Conservation (phyloP, 2,329 filamentous ascomycete species). For the Aspergillus candidus region DNA sequence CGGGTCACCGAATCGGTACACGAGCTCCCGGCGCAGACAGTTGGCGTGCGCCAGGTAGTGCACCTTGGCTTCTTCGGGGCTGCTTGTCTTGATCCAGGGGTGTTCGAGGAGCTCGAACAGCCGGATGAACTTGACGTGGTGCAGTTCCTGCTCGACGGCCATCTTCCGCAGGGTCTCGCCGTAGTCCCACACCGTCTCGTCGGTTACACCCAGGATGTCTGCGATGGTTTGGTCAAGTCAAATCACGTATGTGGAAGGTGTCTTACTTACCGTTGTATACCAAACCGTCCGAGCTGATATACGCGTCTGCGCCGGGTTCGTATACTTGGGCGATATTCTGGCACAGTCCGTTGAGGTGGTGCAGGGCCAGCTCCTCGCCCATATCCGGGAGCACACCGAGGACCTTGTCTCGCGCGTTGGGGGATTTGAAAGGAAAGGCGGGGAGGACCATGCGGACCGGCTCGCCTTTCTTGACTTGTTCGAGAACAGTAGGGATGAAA, state of each 20-base stretch:
- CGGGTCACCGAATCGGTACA: slow-evolving; percentile 20
- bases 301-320: slow-evolving; percentile 34
- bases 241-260: background rate
- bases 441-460: slow-evolving; percentile 27
- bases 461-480: slow-evolving; percentile 15
- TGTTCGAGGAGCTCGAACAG: slow-evolving; percentile 33
- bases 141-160: slow-evolving; percentile 26
- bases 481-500: slow-evolving; percentile 19
- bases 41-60: slow-evolving; percentile 21
- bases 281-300: slow-evolving; percentile 41
- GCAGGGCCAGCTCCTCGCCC: slow-evolving; percentile 40
- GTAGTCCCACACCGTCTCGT: slow-evolving; percentile 39
- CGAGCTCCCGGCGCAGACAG: slow-evolving; percentile 22
- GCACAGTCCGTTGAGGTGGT: slow-evolving; percentile 37
- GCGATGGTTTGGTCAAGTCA: background rate
- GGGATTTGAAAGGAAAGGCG: slow-evolving; percentile 27
- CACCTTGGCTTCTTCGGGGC: slow-evolving; percentile 17
- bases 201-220: slow-evolving; percentile 39
- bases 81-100: slow-evolving; percentile 17
- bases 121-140: slow-evolving; percentile 32
- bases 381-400: slow-evolving; percentile 36
- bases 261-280: slow-evolving; percentile 31
- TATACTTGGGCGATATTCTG: slow-evolving; percentile 36
- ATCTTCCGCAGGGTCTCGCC: slow-evolving; percentile 33
- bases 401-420: slow-evolving; percentile 27